These are phyloP conservation scores for Rutstroemia sp. DNA, from an alignment of 2,329 filamentous ascomycete genomes.

Conservation along the genomic window DNA sequence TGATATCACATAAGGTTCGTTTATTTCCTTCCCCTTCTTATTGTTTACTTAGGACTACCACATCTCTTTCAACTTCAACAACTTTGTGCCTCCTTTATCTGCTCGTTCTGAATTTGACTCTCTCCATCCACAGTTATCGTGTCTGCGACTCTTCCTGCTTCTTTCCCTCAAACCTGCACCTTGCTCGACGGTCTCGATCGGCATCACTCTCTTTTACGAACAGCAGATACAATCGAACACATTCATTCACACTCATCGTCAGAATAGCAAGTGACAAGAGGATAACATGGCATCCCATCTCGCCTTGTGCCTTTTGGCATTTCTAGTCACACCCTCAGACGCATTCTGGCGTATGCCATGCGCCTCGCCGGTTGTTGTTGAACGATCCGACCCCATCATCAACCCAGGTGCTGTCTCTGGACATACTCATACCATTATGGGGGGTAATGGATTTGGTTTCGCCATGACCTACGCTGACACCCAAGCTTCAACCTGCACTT, in stretches of 20 bases:
- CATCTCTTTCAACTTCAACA: too few species aligned
- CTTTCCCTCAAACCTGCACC: too few species aligned
- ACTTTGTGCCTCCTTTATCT: too few species aligned
- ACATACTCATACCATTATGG: slow-evolving; percentile 56
- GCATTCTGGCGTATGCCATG: slow-evolving; percentile 43
- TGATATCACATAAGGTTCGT: too few species aligned
- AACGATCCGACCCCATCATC: slow-evolving; percentile 54
- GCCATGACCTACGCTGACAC: slow-evolving; percentile 45
- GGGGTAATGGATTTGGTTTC: slow-evolving; percentile 53
- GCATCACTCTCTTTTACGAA: neutral
- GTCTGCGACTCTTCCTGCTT: too few species aligned
- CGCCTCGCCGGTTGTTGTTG: slow-evolving; percentile 31
- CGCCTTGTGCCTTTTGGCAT: slow-evolving; percentile 1
- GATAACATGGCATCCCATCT: neutral
- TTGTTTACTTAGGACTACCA: too few species aligned
- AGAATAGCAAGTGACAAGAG: neutral
- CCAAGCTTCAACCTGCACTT: slow-evolving; percentile 50
- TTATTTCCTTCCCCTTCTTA: too few species aligned
- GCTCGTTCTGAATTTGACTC: too few species aligned
- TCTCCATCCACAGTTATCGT: too few species aligned
- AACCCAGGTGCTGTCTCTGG: slow-evolving; percentile 43
- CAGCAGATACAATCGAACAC: neutral
- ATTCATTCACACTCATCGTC: neutral
- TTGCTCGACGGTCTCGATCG: too few species aligned
- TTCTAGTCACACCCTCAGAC: slow-evolving; percentile 13